phyloP scores from a whole-genome alignment of 441 rosid genomes.

The Gossypium lobatum region DNA sequence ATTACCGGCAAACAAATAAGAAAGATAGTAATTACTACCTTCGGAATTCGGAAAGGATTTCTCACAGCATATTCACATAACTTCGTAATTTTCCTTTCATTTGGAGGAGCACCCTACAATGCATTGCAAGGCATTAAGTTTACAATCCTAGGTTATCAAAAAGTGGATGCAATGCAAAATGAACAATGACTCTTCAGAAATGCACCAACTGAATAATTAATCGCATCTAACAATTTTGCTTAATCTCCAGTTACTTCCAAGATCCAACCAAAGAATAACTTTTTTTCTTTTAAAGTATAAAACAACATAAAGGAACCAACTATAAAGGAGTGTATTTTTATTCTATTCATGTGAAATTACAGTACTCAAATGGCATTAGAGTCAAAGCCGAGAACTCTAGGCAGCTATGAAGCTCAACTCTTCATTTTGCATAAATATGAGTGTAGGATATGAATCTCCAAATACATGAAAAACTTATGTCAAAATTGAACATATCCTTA shows the following conservation, averaged over 20 bases:
- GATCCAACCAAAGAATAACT: background rate
- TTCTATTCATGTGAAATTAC: background rate
- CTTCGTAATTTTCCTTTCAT: slow-evolving; percentile 80
- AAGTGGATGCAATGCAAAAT: background rate
- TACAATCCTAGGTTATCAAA: background rate
- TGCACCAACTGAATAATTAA: background rate
- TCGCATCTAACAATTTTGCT: background rate
- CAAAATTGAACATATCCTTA: background rate
- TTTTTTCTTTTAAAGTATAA: background rate
- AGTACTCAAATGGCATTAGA: background rate
- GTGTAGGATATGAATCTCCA: background rate
- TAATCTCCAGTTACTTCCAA: background rate
- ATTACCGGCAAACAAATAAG: background rate
- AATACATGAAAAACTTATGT: background rate
- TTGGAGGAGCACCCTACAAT: slow-evolving; percentile 65
- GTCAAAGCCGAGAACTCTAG: background rate
- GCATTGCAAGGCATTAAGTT: slow-evolving; percentile 9
- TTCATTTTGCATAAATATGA: background rate
- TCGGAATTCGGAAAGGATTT: slow-evolving; percentile 89
- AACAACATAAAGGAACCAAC: background rate
- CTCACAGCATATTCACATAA: slow-evolving; percentile 93
- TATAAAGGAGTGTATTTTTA: background rate
- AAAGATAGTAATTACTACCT: slow-evolving; percentile 35
- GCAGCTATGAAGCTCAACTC: background rate
- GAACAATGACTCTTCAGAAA: background rate